These are phyloP conservation scores for Lichtheimia ramosa DNA, from an alignment of 371 early-diverging fungal species.

Conservation along the genomic window DNA sequence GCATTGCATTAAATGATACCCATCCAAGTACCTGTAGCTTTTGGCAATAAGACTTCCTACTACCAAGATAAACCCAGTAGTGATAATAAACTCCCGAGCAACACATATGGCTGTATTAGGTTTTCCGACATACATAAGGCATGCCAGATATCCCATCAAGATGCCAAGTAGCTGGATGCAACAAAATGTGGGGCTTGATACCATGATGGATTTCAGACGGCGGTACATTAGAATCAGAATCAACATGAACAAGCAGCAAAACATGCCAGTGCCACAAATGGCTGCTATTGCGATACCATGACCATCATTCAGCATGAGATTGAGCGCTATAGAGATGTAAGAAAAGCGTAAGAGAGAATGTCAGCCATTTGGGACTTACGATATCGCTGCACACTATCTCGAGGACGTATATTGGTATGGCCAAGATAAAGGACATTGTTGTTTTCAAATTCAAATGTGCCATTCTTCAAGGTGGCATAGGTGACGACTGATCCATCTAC, in stretches of 20 bases:
- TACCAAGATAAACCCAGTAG: conserved; percentile 27
- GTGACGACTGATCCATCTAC: conserved; percentile 18
- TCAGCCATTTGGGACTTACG: conserved; percentile 5
- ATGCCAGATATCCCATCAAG: conserved; percentile 19
- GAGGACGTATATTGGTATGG: conserved; percentile 20
- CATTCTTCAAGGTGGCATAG: conserved; percentile 26
- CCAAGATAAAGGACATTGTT: conserved; percentile 32
- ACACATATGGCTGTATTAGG: conserved; percentile 31
- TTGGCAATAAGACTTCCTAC: conserved; percentile 47
- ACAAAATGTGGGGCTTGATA: conserved; percentile 40
- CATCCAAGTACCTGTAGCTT: conserved; percentile 31
- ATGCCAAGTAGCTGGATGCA: conserved; percentile 37
- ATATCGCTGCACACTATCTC: conserved; percentile 19
- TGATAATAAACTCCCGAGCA: conserved; percentile 20
- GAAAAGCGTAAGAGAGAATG: not conserved
- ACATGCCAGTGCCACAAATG: conserved; percentile 22
- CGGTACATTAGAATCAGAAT: conserved; percentile 25
- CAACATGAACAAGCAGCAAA: conserved; percentile 20
- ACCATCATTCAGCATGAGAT: conserved; percentile 15
- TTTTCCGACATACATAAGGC: conserved; percentile 19
- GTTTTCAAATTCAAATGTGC: conserved; percentile 16
- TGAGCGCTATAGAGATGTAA: conserved; percentile 19
- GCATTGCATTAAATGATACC: not conserved
- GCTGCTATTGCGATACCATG: conserved; percentile 19
- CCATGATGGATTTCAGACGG: conserved; percentile 31